Percentiles rank a stretch among this genome's conserved stretches.
These are phyloP conservation scores for Ogataea henricii DNA, from an alignment of 805 yeast species.

Conservation along the genomic window DNA sequence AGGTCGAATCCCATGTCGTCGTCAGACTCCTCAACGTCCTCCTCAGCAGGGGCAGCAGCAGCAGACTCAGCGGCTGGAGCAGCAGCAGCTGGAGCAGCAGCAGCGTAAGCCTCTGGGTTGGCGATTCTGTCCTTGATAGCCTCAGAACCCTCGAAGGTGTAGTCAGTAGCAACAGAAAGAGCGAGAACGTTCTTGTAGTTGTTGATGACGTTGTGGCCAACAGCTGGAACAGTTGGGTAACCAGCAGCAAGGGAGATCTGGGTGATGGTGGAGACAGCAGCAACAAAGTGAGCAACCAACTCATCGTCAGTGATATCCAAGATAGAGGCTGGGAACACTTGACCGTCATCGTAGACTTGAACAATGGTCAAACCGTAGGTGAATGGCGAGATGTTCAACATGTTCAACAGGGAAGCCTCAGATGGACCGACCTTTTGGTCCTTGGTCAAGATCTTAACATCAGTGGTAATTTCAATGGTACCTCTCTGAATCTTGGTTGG, in stretches of 20 bases:
- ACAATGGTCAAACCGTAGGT: constrained; percentile 96
- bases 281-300: constrained; percentile 86
- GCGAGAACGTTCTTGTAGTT: constrained; percentile 98
- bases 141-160: constrained; percentile 99
- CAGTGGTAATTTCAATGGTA: constrained; percentile 98
- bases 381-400: constrained; percentile 99
- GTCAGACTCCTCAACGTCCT: constrained; percentile 62
- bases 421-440: constrained; percentile 96
- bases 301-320: constrained; percentile 98
- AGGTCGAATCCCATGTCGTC: constrained; percentile 98
- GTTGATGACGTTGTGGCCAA: constrained; percentile 98
- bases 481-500: constrained; percentile 99
- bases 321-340: constrained; percentile 94
- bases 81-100: constrained; percentile 98
- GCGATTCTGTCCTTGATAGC: constrained; percentile 99
- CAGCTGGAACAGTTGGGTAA: constrained; percentile 99
- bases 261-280: constrained; percentile 93
- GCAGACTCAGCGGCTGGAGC: constrained; percentile 60
- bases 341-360: constrained; percentile 98
- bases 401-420: constrained; percentile 97
- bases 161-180: constrained; percentile 96
- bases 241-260: constrained; percentile 95
- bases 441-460: constrained; percentile 90
- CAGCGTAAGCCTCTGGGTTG: constrained; percentile 99
- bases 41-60: constrained; percentile 73